A percentile compares a stretch with the other conserved stretches of the same genome.
Evolutionary conservation across 2,329 filamentous ascomycete species (phyloP).

Genomic region (Nemania diffusa): DNA sequence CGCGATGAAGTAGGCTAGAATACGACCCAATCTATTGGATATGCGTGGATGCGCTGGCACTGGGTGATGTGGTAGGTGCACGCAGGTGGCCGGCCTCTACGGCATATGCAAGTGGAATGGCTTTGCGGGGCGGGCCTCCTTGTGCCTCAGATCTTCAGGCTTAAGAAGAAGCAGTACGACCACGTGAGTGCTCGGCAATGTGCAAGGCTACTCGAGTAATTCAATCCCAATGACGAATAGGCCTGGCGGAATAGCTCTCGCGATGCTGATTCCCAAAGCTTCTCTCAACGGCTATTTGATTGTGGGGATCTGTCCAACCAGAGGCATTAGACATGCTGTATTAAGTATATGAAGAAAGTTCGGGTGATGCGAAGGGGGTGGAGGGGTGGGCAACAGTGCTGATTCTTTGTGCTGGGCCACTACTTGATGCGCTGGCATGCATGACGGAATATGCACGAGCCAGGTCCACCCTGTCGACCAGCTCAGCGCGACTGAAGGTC

Average conservation of each 20-base stretch:
- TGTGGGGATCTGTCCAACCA: conserved; percentile 57
- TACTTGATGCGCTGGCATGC: conserved; percentile 67
- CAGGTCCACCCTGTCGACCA: conserved; percentile 58
- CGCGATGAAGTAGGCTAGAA: conserved; percentile 57
- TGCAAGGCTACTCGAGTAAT: conserved; percentile 45
- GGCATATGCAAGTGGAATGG: conserved; percentile 68
- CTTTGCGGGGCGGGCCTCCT: conserved; percentile 55
- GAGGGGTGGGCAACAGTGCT: conserved; percentile 49
- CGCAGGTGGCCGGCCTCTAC: conserved; percentile 65
- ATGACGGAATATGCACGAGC: conserved; percentile 68
- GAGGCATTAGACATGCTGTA: conserved; percentile 53
- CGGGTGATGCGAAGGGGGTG: conserved; percentile 51
- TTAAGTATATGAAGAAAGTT: conserved; percentile 54
- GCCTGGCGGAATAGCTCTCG: conserved; percentile 51
- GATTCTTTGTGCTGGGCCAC: conserved; percentile 56
- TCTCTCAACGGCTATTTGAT: conserved; percentile 47
- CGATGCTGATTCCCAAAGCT: conserved; percentile 48
- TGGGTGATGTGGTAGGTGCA: conserved; percentile 61
- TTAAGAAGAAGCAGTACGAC: conserved; percentile 41
- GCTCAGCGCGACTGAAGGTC: conserved; percentile 52
- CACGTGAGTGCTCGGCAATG: conserved; percentile 41
- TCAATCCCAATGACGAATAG: conserved; percentile 46
- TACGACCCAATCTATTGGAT: conserved; percentile 66
- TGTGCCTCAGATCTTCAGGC: conserved; percentile 57
- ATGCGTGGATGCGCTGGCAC: conserved; percentile 72